Evolutionary conservation across 148 eudicot species (phyloP).

Genomic region (Cornus florida): DNA sequence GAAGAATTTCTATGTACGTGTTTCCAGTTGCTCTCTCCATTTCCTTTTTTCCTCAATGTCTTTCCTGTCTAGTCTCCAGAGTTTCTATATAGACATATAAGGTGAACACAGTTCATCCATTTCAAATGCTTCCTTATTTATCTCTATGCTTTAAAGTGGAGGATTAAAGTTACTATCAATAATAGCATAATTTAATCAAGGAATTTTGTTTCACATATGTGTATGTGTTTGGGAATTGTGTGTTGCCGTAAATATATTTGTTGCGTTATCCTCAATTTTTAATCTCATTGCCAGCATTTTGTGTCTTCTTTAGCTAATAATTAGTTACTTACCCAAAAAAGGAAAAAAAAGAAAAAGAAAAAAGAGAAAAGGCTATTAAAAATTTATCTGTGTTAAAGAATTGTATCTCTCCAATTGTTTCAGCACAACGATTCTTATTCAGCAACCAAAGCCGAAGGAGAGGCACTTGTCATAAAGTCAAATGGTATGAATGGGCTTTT

Average conservation of each 20-base stretch:
- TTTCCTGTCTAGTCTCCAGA: too few species aligned
- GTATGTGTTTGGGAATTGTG: neutral
- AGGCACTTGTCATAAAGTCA: constrained; percentile 78
- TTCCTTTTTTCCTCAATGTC: too few species aligned
- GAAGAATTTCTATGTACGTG: too few species aligned
- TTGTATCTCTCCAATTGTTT: constrained; percentile 5
- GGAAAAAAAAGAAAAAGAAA: too few species aligned
- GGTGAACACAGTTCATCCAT: too few species aligned
- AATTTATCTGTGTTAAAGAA: neutral
- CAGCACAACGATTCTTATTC: constrained; percentile 95
- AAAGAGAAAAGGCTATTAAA: too few species aligned
- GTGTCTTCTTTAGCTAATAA: neutral
- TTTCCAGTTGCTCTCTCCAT: too few species aligned
- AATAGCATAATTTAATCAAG: neutral
- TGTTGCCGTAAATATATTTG: neutral
- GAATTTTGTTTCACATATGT: neutral
- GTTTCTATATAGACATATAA: too few species aligned
- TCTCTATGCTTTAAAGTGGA: too few species aligned
- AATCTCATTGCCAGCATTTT: neutral
- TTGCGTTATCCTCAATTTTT: neutral
- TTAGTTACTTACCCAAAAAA: too few species aligned
- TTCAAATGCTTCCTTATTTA: too few species aligned
- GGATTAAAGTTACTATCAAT: too few species aligned
- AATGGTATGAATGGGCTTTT: constrained; percentile 84
- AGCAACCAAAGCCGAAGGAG: constrained; percentile 94